A percentile compares a stretch with the other conserved stretches of the same genome.
phyloP scores from a whole-genome alignment of 176 grass and related monocot species.

The Coix lacrymajobi region DNA sequence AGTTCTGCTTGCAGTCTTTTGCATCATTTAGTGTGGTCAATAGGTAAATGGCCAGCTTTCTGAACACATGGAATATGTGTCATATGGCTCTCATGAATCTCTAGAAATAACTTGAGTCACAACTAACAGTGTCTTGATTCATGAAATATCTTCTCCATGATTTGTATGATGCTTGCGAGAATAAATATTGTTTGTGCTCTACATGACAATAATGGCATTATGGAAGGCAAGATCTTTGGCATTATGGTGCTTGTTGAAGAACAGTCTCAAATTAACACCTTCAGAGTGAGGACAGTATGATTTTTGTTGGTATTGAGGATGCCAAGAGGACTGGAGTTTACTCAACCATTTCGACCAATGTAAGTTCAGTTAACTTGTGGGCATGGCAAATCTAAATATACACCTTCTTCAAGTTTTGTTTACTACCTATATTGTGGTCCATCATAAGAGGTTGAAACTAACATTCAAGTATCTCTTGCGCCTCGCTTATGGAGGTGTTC shows the following conservation, averaged over 20 bases:
- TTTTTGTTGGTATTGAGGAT: too few relatives aligned
- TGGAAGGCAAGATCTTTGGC: constrained; percentile 87
- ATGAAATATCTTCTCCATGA: constrained; percentile 26
- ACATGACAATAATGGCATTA: constrained; percentile 83
- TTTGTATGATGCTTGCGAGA: not conserved
- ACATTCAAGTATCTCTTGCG: constrained; percentile 9
- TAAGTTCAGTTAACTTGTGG: too few relatives aligned
- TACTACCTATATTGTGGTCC: not conserved
- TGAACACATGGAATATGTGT: not conserved
- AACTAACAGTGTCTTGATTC: not conserved
- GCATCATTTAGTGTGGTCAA: constrained; percentile 94
- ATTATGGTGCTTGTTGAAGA: constrained; percentile 75
- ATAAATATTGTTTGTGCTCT: constrained; percentile 30
- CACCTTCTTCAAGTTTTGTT: not conserved
- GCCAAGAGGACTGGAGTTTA: too few relatives aligned
- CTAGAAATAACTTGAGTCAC: not conserved
- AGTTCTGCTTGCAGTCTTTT: constrained; percentile 83
- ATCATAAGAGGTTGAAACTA: constrained; percentile 22
- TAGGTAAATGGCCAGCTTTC: constrained; percentile 46
- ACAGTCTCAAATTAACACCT: constrained; percentile 55
- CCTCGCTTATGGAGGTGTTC: constrained; percentile 70
- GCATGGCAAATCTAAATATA: constrained; percentile 1
- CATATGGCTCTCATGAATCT: not conserved
- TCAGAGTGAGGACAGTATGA: constrained; percentile 36
- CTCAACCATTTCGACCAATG: too few relatives aligned